Conservation (phyloP, 2,329 filamentous ascomycete species). For the Sclerotinia nivalis region DNA sequence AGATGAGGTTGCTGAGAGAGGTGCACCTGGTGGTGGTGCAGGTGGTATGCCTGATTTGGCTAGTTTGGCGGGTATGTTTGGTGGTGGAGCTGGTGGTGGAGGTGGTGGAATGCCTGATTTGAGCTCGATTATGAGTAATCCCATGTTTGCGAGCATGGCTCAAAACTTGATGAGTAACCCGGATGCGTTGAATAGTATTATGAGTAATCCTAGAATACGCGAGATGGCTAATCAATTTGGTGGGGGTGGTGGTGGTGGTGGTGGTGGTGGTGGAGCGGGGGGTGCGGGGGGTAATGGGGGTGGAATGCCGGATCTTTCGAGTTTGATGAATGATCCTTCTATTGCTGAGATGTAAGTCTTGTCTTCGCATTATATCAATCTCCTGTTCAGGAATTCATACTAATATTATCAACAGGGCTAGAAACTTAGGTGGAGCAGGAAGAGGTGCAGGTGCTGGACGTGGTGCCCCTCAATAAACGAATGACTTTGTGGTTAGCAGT, state of each 20-base stretch:
- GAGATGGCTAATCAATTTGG: constrained; percentile 84
- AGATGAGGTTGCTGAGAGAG: constrained; percentile 53
- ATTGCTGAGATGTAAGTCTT: constrained; percentile 86
- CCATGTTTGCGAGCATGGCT: constrained; percentile 97
- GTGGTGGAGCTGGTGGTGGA: constrained; percentile 53
- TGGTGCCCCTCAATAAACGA: constrained; percentile 13
- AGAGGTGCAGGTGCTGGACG: constrained; percentile 21
- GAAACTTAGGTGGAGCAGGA: constrained; percentile 22
- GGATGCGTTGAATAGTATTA: constrained; percentile 84
- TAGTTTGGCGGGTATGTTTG: constrained; percentile 71
- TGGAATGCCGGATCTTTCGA: constrained; percentile 84
- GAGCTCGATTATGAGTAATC: constrained; percentile 87
- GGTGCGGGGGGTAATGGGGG: constrained; percentile 56
- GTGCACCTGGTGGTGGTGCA: constrained; percentile 49
- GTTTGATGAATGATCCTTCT: constrained; percentile 87
- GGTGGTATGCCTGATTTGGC: constrained; percentile 72
- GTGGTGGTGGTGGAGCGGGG: constrained; percentile 53
- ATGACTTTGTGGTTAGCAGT: not conserved
- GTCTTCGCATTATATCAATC: not conserved
- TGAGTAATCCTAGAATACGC: constrained; percentile 87
- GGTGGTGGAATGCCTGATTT: constrained; percentile 87
- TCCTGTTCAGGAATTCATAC: not conserved
- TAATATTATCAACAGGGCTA: constrained; percentile 18
- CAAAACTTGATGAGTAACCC: constrained; percentile 98
- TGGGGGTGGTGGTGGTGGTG: constrained; percentile 55